These are phyloP conservation scores for Aspergillus terreus DNA, from an alignment of 2,329 filamentous ascomycete genomes.

Conservation along the genomic window DNA sequence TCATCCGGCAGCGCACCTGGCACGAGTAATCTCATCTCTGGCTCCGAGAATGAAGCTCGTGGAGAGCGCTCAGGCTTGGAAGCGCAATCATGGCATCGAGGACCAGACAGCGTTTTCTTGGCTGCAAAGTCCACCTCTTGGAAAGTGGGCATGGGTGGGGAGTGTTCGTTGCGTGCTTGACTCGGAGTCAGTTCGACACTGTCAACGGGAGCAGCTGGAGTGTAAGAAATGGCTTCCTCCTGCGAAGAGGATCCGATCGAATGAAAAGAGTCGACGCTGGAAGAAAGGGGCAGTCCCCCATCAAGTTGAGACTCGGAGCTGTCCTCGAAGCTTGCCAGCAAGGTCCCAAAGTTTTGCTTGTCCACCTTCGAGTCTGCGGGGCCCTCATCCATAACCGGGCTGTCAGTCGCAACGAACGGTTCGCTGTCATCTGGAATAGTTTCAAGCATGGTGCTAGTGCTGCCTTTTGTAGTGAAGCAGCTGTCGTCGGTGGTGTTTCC, in stretches of 20 bases:
- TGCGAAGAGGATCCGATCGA: constrained; percentile 10
- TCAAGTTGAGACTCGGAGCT: constrained; percentile 23
- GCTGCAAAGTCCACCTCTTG: constrained; percentile 26
- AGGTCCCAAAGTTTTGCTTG: constrained; percentile 31
- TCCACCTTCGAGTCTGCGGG: constrained; percentile 25
- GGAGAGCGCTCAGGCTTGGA: constrained; percentile 1
- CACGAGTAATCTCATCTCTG: background rate
- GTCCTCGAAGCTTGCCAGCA: constrained; percentile 38
- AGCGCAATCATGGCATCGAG: constrained; percentile 8
- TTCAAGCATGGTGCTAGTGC: constrained; percentile 22
- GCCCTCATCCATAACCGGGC: constrained; percentile 9
- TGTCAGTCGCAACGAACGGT: constrained; percentile 5
- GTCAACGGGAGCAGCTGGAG: constrained; percentile 8
- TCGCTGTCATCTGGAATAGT: constrained; percentile 19
- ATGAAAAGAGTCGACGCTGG: constrained; percentile 37
- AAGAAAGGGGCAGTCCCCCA: constrained; percentile 29
- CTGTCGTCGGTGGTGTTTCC: constrained; percentile 31
- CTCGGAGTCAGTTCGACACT: constrained; percentile 1
- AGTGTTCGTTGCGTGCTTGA: background rate
- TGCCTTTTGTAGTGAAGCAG: constrained; percentile 19
- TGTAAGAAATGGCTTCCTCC: background rate
- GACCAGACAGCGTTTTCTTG: constrained; percentile 1
- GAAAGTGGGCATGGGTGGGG: background rate
- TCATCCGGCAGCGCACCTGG: constrained; percentile 2
- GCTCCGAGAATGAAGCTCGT: constrained; percentile 6